These are phyloP conservation scores for Dioszegia aurantiaca DNA, from an alignment of 768 basidiomycete genomes.

Conservation along the genomic window DNA sequence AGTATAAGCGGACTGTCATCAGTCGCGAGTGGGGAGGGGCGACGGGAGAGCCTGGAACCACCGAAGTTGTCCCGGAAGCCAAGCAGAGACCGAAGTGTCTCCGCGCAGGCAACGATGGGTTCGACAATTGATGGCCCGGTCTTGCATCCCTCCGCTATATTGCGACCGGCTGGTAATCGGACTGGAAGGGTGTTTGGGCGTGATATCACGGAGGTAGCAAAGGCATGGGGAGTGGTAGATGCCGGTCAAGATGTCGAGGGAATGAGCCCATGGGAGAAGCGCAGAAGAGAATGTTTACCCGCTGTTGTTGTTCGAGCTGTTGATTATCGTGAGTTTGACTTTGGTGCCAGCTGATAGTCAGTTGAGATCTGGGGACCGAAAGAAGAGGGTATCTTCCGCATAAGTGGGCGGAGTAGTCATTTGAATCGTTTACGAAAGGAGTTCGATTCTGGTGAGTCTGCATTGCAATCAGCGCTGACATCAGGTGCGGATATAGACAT, in stretches of 20 bases:
- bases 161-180: constrained; percentile 18
- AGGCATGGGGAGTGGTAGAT: constrained; percentile 33
- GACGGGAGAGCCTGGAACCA: constrained; percentile 12
- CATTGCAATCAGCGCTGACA: constrained; percentile 9
- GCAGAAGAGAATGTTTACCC: constrained; percentile 37
- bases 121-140: constrained; percentile 30
- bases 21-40: background rate
- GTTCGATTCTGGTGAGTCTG: constrained; percentile 68
- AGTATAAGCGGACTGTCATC: constrained; percentile 26
- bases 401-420: constrained; percentile 79
- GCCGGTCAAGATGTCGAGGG: constrained; percentile 15
- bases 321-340: constrained; percentile 45
- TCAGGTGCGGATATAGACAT: constrained; percentile 84
- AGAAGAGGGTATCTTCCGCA: constrained; percentile 58
- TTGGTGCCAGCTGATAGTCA: constrained; percentile 8
- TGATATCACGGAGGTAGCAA: constrained; percentile 35
- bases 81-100: constrained; percentile 24
- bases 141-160: constrained; percentile 24
- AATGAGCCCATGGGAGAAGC: constrained; percentile 20
- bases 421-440: constrained; percentile 69
- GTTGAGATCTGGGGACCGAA: constrained; percentile 49
- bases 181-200: constrained; percentile 42
- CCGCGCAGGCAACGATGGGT: constrained; percentile 21
- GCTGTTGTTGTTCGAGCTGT: constrained; percentile 45
- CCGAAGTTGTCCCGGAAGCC: constrained; percentile 20